These are phyloP conservation scores for Apostasia shenzhenica DNA, from an alignment of 106 monocot genomes.

Conservation along the genomic window DNA sequence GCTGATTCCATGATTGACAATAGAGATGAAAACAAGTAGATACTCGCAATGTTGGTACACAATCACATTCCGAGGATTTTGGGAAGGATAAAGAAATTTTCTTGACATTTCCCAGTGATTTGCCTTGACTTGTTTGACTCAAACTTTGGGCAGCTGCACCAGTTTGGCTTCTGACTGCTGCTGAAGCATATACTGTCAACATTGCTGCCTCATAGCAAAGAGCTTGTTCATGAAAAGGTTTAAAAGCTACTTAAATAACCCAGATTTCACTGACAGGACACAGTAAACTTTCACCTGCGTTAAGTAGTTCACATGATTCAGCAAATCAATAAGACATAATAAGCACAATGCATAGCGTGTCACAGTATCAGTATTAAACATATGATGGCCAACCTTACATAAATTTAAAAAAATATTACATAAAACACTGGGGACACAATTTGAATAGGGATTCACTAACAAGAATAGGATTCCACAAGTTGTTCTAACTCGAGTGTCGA, in stretches of 20 bases:
- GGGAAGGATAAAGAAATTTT: slow-evolving; percentile 4
- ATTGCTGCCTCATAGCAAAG: slow-evolving; percentile 27
- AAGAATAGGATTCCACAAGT: too few relatives aligned
- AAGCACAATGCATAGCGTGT: too few relatives aligned
- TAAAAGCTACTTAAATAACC: background rate
- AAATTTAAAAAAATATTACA: too few relatives aligned
- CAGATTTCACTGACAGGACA: too few relatives aligned
- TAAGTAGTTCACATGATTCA: too few relatives aligned
- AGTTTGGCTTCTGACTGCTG: slow-evolving; percentile 6
- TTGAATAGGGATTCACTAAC: too few relatives aligned
- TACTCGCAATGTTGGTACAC: slow-evolving; percentile 8
- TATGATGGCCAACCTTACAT: too few relatives aligned
- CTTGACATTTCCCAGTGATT: slow-evolving; percentile 5
- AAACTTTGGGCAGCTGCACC: slow-evolving; percentile 6
- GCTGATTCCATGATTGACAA: slow-evolving; percentile 8
- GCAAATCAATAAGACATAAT: too few relatives aligned
- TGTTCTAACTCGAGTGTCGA: too few relatives aligned
- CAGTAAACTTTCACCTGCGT: too few relatives aligned
- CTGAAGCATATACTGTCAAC: slow-evolving; percentile 20
- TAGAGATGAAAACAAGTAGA: slow-evolving; percentile 3
- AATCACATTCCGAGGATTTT: slow-evolving; percentile 15
- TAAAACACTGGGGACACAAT: too few relatives aligned
- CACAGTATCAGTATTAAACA: too few relatives aligned
- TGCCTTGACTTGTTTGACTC: background rate
- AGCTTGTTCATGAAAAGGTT: background rate